Percentiles rank a stretch among this genome's conserved stretches.
phyloP scores from a whole-genome alignment of 2,329 filamentous ascomycete genomes.

The Xylariaceae sp. region DNA sequence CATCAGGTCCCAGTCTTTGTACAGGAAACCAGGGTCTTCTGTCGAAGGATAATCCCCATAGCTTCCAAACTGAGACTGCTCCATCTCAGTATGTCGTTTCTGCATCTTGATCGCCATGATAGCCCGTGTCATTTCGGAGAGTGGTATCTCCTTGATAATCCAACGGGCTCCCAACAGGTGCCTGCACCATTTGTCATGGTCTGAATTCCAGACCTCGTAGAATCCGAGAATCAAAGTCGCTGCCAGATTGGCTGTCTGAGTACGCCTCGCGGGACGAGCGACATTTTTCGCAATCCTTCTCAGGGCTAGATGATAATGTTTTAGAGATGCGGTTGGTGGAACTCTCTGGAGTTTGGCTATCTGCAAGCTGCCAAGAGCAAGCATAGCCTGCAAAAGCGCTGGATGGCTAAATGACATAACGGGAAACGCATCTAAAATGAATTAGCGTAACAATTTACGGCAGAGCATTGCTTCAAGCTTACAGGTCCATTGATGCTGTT shows the following conservation, averaged over 20 bases:
- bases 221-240: slow-evolving; percentile 86
- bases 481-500: slow-evolving; percentile 68
- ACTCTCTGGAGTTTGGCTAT: slow-evolving; percentile 81
- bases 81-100: slow-evolving; percentile 39
- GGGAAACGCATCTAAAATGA: slow-evolving; percentile 73
- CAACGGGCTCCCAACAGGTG: slow-evolving; percentile 86
- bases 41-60: slow-evolving; percentile 34
- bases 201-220: slow-evolving; percentile 93
- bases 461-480: slow-evolving; percentile 17
- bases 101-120: slow-evolving; percentile 68
- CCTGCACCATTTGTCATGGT: slow-evolving; percentile 95
- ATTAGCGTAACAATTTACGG: slow-evolving; percentile 33
- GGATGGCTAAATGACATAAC: slow-evolving; percentile 83
- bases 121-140: slow-evolving; percentile 72
- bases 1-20: slow-evolving; percentile 44
- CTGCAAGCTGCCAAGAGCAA: slow-evolving; percentile 85
- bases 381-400: slow-evolving; percentile 88
- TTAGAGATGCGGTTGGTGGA: slow-evolving; percentile 80
- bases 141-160: slow-evolving; percentile 82
- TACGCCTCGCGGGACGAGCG: slow-evolving; percentile 69
- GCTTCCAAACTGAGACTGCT: slow-evolving; percentile 34
- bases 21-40: slow-evolving; percentile 36
- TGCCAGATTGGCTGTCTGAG: slow-evolving; percentile 82
- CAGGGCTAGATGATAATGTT: slow-evolving; percentile 89
- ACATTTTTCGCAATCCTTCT: slow-evolving; percentile 80